These are phyloP conservation scores for Adansonia gregorii DNA, from an alignment of 441 rosid genomes.

Conservation along the genomic window DNA sequence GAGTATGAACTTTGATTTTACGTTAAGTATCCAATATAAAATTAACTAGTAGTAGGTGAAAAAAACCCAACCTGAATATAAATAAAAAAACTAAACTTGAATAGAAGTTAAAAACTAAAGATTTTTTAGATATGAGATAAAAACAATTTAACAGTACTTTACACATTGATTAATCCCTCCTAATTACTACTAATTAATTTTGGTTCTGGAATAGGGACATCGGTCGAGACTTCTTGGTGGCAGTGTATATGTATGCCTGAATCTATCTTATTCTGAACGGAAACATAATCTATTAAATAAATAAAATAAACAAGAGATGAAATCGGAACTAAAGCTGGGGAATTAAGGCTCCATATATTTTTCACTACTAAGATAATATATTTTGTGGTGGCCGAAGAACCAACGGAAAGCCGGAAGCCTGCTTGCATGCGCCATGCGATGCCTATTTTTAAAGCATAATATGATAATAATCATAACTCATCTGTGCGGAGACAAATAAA, in stretches of 20 bases:
- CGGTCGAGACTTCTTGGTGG: neutral
- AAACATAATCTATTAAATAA: neutral
- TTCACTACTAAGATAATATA: neutral
- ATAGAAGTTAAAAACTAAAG: too few species aligned
- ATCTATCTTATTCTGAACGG: slow-evolving; percentile 8
- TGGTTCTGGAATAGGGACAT: neutral
- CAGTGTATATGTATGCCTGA: neutral
- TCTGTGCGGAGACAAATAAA: neutral
- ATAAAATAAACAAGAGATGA: neutral
- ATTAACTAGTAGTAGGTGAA: too few species aligned
- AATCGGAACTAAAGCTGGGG: neutral
- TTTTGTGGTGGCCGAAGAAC: slow-evolving; percentile 5
- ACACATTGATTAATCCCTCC: neutral
- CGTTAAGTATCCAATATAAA: too few species aligned
- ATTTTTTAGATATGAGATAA: too few species aligned
- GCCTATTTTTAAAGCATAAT: slow-evolving; percentile 29
- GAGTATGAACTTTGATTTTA: too few species aligned
- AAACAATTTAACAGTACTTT: too few species aligned
- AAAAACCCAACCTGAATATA: too few species aligned
- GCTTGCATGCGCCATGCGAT: slow-evolving; percentile 24
- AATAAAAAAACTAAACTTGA: too few species aligned
- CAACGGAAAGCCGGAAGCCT: slow-evolving; percentile 1
- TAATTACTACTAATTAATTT: too few species aligned
- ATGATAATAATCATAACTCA: too few species aligned
- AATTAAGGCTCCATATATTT: neutral